Evolutionary conservation across 768 basidiomycete genomes (phyloP), one percentile per base, ranked within the genome.

Genomic region (Grammothele lineata): DNA sequence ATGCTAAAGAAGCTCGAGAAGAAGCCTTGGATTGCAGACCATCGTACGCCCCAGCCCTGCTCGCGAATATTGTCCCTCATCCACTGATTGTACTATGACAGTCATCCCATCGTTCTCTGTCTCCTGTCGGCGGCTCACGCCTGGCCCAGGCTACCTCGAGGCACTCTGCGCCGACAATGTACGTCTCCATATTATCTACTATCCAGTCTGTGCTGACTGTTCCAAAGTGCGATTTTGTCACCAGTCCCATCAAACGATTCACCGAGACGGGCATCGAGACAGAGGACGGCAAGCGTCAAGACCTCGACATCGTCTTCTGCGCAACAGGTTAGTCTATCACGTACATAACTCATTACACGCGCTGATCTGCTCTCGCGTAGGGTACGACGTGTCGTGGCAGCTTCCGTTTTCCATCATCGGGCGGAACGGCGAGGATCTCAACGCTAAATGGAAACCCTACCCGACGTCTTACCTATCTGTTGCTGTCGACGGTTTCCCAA

Each of bases 131-230:
- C 70, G 83, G n/a, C 62, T 84, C 40, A 86, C 84, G 0, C 80
- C 82, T 2, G 83, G 81, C 0, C 80, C 80, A 9, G 82, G 83
- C 5, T 86, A 82, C 57, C 70, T 85, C 25, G 81, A 85, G 54
- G 78, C 83, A 0, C 63, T 85, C 2, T 78, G 76, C 48, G 71
- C 76, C 62, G 76, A 79, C 51, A 84, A 85, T 56, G 83, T 80
- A 49, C n/a, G n/a, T n/a, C n/a, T n/a, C n/a, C n/a, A n/a, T n/a
- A n/a, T n/a, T n/a, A n/a, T n/a, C n/a, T n/a, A n/a, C n/a, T n/a
- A n/a, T n/a, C n/a, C n/a, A n/a, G n/a, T n/a, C n/a, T n/a, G n/a
- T n/a, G n/a, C n/a, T n/a, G n/a, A n/a, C n/a, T n/a, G n/a, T n/a
- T n/a, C 27, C 27, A 27, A 22, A 80, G 78, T 73, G 79, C 38